Evolutionary conservation across 805 yeast species (phyloP).

Genomic region (Candida nitratophila): DNA sequence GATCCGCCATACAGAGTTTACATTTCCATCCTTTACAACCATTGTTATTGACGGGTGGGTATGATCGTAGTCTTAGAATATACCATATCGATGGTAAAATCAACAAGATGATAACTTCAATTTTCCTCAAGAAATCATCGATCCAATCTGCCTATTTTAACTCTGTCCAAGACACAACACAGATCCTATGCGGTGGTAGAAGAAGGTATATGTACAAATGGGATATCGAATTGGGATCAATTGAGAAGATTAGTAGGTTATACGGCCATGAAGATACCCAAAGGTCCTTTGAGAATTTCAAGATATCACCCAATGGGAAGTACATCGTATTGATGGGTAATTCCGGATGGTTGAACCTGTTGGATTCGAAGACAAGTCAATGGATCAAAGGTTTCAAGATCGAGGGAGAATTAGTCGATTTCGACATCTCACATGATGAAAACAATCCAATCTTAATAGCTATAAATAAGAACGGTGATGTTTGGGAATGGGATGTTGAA

Average conservation of each 20-base stretch:
- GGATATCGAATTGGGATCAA: slow-evolving; percentile 57
- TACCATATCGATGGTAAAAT: slow-evolving; percentile 86
- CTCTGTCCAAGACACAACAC: slow-evolving; percentile 32
- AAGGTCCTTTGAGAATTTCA: slow-evolving; percentile 80
- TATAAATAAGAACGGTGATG: slow-evolving; percentile 73
- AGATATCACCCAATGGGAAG: slow-evolving; percentile 64
- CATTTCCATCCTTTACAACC: slow-evolving; percentile 85
- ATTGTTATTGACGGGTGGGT: slow-evolving; percentile 82
- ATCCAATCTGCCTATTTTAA: slow-evolving; percentile 69
- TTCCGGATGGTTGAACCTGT: slow-evolving; percentile 84
- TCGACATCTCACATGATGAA: slow-evolving; percentile 50
- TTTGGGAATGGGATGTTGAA: slow-evolving; percentile 74
- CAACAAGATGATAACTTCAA: slow-evolving; percentile 75
- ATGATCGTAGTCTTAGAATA: slow-evolving; percentile 78
- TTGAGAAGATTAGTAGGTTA: slow-evolving; percentile 81
- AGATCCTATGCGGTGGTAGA: slow-evolving; percentile 82
- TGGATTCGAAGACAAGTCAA: slow-evolving; percentile 74
- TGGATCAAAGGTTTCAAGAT: slow-evolving; percentile 83
- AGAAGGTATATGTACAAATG: slow-evolving; percentile 88
- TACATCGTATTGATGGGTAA: slow-evolving; percentile 74
- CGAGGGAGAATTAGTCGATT: slow-evolving; percentile 81
- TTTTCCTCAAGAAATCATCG: slow-evolving; percentile 75
- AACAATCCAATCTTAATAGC: slow-evolving; percentile 41
- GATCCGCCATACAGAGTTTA: slow-evolving; percentile 77
- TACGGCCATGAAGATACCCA: slow-evolving; percentile 89